A percentile compares a stretch with the other conserved stretches of the same genome.
These are phyloP conservation scores for sunflower (Helianthus annuus) DNA, from an alignment of 129 eudicot genomes.

Conservation along the genomic window HanXRQr2.0-SUNRISE NC_035441.2:176945455-176945954, in stretches of 20 bases:
- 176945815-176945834: constrained; percentile 44
- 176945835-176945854: constrained; percentile 26
- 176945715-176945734: constrained; percentile 32
- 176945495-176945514: constrained; percentile 92
- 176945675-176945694: constrained; percentile 21
- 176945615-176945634: neutral
- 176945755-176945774: constrained; percentile 10
- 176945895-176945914: neutral
- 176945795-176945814: constrained; percentile 36
- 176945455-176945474: constrained; percentile 97
- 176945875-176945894: constrained; percentile 38
- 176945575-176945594: neutral
- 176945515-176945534: constrained; percentile 25
- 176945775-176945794: constrained; percentile 22
- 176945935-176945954: constrained; percentile 38
- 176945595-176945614: neutral
- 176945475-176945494: constrained; percentile 83
- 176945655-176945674: constrained; percentile 23
- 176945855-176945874: constrained; percentile 30
- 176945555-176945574: constrained; percentile 33
- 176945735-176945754: constrained; percentile 20
- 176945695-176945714: constrained; percentile 22
- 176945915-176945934: constrained; percentile 1
- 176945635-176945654: neutral
- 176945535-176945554: constrained; percentile 29